Percentiles rank a stretch among this genome's conserved stretches.
phyloP scores from a whole-genome alignment of 495 filamentous ascomycete species.

The Penicillium malachiteum region DNA sequence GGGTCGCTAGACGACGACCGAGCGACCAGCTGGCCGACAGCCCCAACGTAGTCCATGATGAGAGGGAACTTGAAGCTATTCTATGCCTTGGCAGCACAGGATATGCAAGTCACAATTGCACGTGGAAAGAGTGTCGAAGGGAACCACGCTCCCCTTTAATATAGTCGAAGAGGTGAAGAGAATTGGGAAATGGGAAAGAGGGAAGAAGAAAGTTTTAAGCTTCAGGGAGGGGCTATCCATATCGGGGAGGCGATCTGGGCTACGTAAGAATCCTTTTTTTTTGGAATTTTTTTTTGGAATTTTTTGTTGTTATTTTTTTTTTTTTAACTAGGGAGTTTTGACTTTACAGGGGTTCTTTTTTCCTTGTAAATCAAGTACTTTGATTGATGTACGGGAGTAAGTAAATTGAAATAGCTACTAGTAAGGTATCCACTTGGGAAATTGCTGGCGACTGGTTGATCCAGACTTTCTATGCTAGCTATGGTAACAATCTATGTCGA shows the following conservation, averaged over 20 bases:
- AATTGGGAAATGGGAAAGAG: slow-evolving; percentile 9
- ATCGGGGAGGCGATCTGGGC: slow-evolving; percentile 23
- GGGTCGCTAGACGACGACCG: slow-evolving; percentile 18
- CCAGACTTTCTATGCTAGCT: slow-evolving; percentile 19
- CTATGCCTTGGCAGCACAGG: not conserved
- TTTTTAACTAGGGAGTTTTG: not conserved
- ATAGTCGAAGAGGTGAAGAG: not conserved
- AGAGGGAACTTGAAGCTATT: slow-evolving; percentile 8
- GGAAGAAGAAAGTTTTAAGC: slow-evolving; percentile 16
- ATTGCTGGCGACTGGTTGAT: slow-evolving; percentile 19
- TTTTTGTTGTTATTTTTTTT: too few species aligned
- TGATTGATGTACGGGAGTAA: slow-evolving; percentile 3
- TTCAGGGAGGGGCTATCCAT: slow-evolving; percentile 18
- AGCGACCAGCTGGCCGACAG: slow-evolving; percentile 28
- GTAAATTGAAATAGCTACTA: slow-evolving; percentile 7
- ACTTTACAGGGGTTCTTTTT: slow-evolving; percentile 2
- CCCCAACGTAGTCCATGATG: slow-evolving; percentile 29
- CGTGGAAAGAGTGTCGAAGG: slow-evolving; percentile 1
- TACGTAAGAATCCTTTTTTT: slow-evolving; percentile 16
- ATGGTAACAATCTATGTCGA: too few species aligned
- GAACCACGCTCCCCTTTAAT: slow-evolving; percentile 1
- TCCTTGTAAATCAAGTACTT: not conserved
- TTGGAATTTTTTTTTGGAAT: too few species aligned
- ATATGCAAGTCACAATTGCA: not conserved
- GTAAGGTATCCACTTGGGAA: not conserved